Conservation (phyloP, 345 rosid genomes). For the Populus tremula region DNA sequence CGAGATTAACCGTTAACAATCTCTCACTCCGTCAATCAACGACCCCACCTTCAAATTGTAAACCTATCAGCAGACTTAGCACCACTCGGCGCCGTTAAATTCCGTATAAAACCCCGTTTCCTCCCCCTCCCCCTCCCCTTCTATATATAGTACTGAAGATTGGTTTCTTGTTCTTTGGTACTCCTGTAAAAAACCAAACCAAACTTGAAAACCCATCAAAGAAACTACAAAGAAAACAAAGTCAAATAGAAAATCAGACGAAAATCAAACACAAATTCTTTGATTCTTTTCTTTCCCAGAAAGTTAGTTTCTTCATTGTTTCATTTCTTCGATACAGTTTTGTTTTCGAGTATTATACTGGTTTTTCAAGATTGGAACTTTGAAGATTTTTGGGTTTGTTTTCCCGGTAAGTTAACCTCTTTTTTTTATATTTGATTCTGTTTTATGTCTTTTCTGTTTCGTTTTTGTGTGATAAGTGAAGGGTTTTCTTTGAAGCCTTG, state of each 20-base stretch:
- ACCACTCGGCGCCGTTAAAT: not conserved
- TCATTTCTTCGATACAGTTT: not conserved
- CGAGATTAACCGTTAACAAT: conserved; percentile 4
- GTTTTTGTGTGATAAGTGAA: not conserved
- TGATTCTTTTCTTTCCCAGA: not conserved
- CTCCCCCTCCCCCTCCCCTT: not conserved
- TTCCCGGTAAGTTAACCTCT: not conserved
- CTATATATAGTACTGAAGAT: not conserved
- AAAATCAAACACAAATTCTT: not conserved
- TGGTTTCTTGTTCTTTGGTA: not conserved
- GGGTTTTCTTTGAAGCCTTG: not conserved
- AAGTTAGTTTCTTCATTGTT: not conserved
- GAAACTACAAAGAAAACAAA: not conserved
- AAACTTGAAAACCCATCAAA: not conserved
- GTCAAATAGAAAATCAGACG: not conserved
- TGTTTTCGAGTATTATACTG: not conserved
- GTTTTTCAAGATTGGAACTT: not conserved
- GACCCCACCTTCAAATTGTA: not conserved
- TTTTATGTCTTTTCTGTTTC: not conserved
- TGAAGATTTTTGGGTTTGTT: not conserved
- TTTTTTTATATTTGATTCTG: not conserved
- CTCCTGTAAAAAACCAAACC: no score
- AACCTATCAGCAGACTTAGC: no score
- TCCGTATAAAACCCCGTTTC: not conserved
- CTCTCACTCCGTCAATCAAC: not conserved